Evolutionary conservation across 1,284 basidiomycete genomes (phyloP).

Genomic region (Rhodotorula sp.): DNA sequence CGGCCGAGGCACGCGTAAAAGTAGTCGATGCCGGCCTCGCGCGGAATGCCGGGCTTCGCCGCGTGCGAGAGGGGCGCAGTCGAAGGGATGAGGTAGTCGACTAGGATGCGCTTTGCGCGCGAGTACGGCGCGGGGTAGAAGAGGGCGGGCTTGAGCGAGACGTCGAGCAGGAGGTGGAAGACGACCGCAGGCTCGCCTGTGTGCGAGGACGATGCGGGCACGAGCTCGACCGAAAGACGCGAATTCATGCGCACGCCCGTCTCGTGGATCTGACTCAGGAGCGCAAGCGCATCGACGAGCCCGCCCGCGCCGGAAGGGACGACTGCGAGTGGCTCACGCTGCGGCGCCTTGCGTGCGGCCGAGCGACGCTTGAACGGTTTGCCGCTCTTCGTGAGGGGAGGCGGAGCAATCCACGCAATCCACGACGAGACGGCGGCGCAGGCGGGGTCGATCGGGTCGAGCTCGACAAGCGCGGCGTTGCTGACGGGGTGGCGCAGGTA

Average conservation of each 20-base stretch:
- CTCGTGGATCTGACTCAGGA: not conserved
- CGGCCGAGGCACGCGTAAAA: slow-evolving; percentile 32
- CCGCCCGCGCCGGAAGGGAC: slow-evolving; percentile 20
- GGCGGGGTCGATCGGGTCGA: slow-evolving; percentile 27
- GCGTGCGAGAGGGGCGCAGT: not conserved
- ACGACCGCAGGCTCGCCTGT: not conserved
- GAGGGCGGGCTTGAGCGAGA: slow-evolving; percentile 1
- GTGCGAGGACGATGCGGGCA: not conserved
- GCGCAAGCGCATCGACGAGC: slow-evolving; percentile 30
- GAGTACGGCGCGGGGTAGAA: slow-evolving; percentile 15
- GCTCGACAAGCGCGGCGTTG: slow-evolving; percentile 15
- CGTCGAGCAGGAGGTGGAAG: slow-evolving; percentile 8
- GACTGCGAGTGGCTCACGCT: not conserved
- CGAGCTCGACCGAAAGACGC: not conserved
- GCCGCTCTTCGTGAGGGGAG: slow-evolving; percentile 17
- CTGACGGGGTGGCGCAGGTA: slow-evolving; percentile 5
- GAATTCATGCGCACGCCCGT: too few species aligned
- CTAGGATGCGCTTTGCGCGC: slow-evolving; percentile 22
- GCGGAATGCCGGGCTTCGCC: not conserved
- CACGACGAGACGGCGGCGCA: slow-evolving; percentile 2
- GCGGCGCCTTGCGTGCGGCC: not conserved
- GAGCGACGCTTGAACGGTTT: slow-evolving; percentile 12
- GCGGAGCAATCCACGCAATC: slow-evolving; percentile 8
- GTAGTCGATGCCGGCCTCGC: slow-evolving; percentile 25
- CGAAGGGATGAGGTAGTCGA: slow-evolving; percentile 29